phyloP scores from a whole-genome alignment of 345 rosid species.

The Passiflora organensis region DNA sequence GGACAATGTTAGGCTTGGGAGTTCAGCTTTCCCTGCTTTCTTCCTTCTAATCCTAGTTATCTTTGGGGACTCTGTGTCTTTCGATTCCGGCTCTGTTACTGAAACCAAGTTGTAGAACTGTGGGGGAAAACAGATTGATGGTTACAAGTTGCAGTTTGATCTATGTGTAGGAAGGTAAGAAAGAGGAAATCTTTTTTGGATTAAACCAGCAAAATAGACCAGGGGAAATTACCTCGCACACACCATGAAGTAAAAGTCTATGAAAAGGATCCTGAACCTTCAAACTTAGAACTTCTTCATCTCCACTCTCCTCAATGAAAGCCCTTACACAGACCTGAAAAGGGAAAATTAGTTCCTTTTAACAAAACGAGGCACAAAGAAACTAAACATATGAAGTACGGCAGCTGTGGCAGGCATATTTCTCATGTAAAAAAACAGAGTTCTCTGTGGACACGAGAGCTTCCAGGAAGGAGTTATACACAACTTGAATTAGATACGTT shows the following conservation, averaged over 20 bases:
- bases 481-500: too few species aligned
- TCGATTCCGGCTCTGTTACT: constrained; percentile 46
- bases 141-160: neutral
- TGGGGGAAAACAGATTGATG: neutral
- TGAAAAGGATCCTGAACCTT: constrained; percentile 78
- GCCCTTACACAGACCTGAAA: too few species aligned
- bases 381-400: too few species aligned
- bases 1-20: constrained; percentile 47
- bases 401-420: too few species aligned
- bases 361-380: too few species aligned
- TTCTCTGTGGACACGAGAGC: too few species aligned
- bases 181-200: too few species aligned
- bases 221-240: constrained; percentile 55
- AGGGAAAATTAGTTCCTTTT: too few species aligned
- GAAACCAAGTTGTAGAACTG: constrained; percentile 81
- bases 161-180: neutral
- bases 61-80: constrained; percentile 35
- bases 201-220: neutral
- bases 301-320: constrained; percentile 25
- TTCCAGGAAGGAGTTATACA: too few species aligned
- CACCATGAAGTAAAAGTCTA: constrained; percentile 76
- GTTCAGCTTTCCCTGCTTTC: constrained; percentile 40
- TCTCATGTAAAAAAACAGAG: too few species aligned
- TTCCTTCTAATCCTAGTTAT: constrained; percentile 47
- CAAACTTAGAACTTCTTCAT: constrained; percentile 46